A percentile compares a stretch with the other conserved stretches of the same genome.
Evolutionary conservation across 192 early-diverging fungal species (phyloP).

Genomic region (Thamnidium elegans): DNA sequence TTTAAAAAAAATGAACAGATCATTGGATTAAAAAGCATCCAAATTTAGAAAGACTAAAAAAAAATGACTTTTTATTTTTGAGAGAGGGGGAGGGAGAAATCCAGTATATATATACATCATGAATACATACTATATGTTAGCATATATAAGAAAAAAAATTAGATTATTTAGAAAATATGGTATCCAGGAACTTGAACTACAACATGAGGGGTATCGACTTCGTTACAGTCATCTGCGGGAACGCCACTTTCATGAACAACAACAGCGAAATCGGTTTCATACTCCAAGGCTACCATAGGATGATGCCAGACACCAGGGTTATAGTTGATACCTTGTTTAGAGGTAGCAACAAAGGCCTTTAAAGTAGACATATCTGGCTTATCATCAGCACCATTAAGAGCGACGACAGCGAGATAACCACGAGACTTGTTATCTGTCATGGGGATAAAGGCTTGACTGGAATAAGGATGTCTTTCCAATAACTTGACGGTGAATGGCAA

Average conservation of each 20-base stretch:
- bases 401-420: slow-evolving; percentile 80
- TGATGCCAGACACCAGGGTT: slow-evolving; percentile 84
- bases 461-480: slow-evolving; percentile 83
- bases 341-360: slow-evolving; percentile 68
- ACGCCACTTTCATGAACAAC: slow-evolving; percentile 77
- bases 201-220: slow-evolving; percentile 40
- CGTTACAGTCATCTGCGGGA: slow-evolving; percentile 73
- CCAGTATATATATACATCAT: too few relatives aligned
- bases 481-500: slow-evolving; percentile 63
- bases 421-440: slow-evolving; percentile 50
- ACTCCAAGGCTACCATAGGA: slow-evolving; percentile 77
- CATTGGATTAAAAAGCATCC: too few relatives aligned
- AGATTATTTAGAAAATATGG: neutral
- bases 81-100: too few relatives aligned
- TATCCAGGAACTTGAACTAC: slow-evolving; percentile 24
- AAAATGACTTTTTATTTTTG: too few relatives aligned
- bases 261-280: slow-evolving; percentile 63
- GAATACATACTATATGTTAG: too few relatives aligned
- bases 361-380: slow-evolving; percentile 71
- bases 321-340: slow-evolving; percentile 82
- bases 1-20: too few relatives aligned
- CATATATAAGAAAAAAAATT: too few relatives aligned
- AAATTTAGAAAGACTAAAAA: too few relatives aligned
- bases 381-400: slow-evolving; percentile 67
- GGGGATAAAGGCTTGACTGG: slow-evolving; percentile 84